Conservation (phyloP, 331 rosid species). For the Prunus yedoensis region DNA sequence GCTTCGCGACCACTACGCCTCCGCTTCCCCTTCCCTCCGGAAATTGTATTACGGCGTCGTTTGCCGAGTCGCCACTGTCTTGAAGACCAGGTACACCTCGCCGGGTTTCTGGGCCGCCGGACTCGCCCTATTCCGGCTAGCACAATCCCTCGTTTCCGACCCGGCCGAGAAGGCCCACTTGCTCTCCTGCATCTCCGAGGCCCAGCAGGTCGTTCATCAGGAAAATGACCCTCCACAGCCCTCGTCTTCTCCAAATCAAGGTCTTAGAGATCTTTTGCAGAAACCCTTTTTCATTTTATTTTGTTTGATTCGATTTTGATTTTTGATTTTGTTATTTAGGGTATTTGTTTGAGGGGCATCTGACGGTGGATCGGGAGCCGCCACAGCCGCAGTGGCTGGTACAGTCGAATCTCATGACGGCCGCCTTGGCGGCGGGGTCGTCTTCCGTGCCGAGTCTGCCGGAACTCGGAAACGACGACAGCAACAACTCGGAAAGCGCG, state of each 20-base stretch:
- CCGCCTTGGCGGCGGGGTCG: constrained; percentile 63
- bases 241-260: constrained; percentile 17
- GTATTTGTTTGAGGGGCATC: constrained; percentile 93
- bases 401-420: constrained; percentile 63
- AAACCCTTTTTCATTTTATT: neutral
- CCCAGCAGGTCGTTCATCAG: constrained; percentile 62
- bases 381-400: constrained; percentile 93
- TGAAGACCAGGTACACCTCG: constrained; percentile 78
- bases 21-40: constrained; percentile 68
- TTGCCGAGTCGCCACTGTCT: constrained; percentile 79
- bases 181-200: constrained; percentile 60
- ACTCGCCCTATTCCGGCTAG: constrained; percentile 66
- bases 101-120: constrained; percentile 93
- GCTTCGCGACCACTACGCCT: constrained; percentile 44
- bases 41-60: constrained; percentile 63
- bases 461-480: constrained; percentile 15
- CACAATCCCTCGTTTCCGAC: constrained; percentile 50
- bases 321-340: constrained; percentile 36
- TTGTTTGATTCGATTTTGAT: constrained; percentile 6
- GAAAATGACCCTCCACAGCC: constrained; percentile 44
- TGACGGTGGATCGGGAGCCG: constrained; percentile 89
- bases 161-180: constrained; percentile 56
- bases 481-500: constrained; percentile 41
- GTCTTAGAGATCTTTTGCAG: neutral
- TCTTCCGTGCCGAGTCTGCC: constrained; percentile 37